These are phyloP conservation scores for Malus fusca DNA, from an alignment of 306 rosid genomes.

Conservation along the genomic window DNA sequence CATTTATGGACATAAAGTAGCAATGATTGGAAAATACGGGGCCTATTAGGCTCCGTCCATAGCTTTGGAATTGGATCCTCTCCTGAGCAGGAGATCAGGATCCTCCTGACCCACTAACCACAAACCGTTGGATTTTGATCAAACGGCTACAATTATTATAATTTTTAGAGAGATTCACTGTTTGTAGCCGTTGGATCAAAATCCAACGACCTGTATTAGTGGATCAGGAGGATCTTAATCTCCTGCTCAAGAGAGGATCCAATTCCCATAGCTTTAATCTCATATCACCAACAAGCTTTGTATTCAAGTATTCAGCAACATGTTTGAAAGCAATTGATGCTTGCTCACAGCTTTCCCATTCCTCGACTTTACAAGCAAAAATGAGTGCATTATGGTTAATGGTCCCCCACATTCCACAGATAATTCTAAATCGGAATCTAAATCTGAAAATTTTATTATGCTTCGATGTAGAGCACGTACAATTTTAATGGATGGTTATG, in stretches of 20 bases:
- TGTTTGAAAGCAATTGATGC: conserved; percentile 6
- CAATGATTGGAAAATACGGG: conserved; percentile 17
- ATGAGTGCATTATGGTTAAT: conserved; percentile 8
- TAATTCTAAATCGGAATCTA: too few relatives aligned
- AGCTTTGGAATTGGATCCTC: background rate
- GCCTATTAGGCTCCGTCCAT: conserved; percentile 3
- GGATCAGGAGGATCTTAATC: too few relatives aligned
- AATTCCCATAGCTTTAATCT: background rate
- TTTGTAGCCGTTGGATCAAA: too few relatives aligned
- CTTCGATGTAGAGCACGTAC: too few relatives aligned
- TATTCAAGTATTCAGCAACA: conserved; percentile 1
- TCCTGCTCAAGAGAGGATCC: too few relatives aligned
- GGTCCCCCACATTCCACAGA: conserved; percentile 8
- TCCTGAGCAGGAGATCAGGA: too few relatives aligned
- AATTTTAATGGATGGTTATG: too few relatives aligned
- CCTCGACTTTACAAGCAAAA: conserved; percentile 17
- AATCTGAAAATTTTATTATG: too few relatives aligned
- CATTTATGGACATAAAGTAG: background rate
- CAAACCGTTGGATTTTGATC: accelerated
- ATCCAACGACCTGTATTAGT: too few relatives aligned
- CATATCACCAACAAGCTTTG: conserved; percentile 2
- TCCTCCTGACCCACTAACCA: too few relatives aligned
- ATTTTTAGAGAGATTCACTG: accelerated
- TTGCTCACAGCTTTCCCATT: conserved; percentile 3
- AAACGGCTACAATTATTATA: too few relatives aligned